Evolutionary conservation across 305 asterid species (phyloP).

Genomic region (Withania somnifera): DNA sequence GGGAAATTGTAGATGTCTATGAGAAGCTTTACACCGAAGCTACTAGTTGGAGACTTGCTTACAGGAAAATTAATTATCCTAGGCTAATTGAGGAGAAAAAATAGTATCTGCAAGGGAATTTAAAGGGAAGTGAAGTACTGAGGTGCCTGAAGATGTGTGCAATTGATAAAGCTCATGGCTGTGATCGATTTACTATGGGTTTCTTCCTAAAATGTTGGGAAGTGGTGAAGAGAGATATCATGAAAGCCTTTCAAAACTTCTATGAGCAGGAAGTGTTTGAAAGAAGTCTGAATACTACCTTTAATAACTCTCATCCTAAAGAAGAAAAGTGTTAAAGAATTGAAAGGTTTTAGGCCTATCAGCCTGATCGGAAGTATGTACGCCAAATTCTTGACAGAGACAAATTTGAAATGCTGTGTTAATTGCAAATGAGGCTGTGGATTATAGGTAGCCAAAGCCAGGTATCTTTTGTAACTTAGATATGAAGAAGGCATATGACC

Average conservation of each 20-base stretch:
- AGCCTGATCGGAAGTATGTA: neutral
- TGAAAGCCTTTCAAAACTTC: neutral
- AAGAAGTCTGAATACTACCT: neutral
- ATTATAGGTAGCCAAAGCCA: neutral
- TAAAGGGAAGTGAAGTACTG: neutral
- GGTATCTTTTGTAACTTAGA: neutral
- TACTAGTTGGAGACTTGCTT: neutral
- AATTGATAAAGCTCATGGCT: neutral
- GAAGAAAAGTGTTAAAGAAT: neutral
- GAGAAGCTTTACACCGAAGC: neutral
- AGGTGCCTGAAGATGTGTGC: neutral
- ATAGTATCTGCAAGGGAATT: neutral
- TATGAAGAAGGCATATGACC: neutral
- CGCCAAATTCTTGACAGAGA: neutral
- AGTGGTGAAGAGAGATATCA: neutral
- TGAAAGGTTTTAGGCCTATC: neutral
- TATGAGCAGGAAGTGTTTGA: neutral
- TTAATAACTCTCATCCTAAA: neutral
- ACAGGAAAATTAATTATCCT: neutral
- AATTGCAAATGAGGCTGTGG: neutral
- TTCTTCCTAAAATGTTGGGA: neutral
- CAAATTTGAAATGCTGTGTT: neutral
- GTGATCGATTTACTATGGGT: neutral
- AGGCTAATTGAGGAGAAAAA: neutral
- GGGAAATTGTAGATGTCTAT: neutral